Evolutionary conservation across 1,139 yeast genomes (phyloP).

Genomic region (Saccharomyces hybrid): DNA sequence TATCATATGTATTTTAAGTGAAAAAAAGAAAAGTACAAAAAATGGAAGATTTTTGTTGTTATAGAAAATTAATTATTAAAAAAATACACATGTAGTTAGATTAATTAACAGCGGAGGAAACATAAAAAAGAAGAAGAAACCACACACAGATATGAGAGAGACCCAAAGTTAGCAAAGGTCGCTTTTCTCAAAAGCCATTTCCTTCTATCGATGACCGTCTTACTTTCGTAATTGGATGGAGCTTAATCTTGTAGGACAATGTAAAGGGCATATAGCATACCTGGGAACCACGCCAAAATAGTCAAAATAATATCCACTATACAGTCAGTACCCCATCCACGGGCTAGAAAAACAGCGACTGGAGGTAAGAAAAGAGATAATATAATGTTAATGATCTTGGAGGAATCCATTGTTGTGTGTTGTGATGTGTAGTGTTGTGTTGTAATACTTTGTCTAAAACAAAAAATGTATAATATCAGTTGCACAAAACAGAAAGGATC

Average conservation of each 20-base stretch:
- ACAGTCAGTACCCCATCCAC: constrained; percentile 54
- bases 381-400: constrained; percentile 26
- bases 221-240: background rate
- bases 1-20: background rate
- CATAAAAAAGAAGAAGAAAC: constrained; percentile 10
- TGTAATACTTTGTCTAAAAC: background rate
- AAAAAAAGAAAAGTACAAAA: background rate
- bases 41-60: background rate
- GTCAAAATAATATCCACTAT: constrained; percentile 68
- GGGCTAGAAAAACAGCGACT: constrained; percentile 64
- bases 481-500: background rate
- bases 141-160: constrained; percentile 21
- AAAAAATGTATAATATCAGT: background rate
- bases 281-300: constrained; percentile 72
- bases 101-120: background rate
- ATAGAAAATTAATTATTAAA: background rate
- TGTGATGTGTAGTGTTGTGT: background rate
- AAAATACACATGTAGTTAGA: background rate
- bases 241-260: constrained; percentile 34
- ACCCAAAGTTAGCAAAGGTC: constrained; percentile 2
- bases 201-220: background rate
- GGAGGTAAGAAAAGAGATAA: constrained; percentile 70
- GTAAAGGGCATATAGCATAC: constrained; percentile 56
- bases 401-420: constrained; percentile 19
- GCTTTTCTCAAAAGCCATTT: background rate